Conservation (phyloP, 2,329 filamentous ascomycete species). For the Myotisia sp. region DNA sequence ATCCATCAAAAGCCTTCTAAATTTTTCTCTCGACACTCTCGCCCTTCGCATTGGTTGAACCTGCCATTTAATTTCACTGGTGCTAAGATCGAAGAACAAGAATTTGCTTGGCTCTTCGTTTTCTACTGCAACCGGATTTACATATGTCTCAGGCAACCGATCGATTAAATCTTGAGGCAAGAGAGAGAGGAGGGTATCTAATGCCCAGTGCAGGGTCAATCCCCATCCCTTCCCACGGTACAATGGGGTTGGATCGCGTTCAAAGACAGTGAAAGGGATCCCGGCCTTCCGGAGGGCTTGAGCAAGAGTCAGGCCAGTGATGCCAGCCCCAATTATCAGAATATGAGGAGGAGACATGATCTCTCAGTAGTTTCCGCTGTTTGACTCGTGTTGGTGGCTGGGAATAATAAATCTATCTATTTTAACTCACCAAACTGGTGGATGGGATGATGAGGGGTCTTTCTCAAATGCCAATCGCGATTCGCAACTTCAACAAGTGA, state of each 20-base stretch:
- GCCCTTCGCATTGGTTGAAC: slow-evolving; percentile 34
- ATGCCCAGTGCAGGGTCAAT: slow-evolving; percentile 47
- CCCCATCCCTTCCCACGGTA: slow-evolving; percentile 31
- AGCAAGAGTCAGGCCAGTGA: slow-evolving; percentile 31
- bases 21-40: slow-evolving; percentile 35
- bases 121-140: slow-evolving; percentile 39
- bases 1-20: slow-evolving; percentile 34
- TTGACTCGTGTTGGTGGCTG: too few relatives aligned
- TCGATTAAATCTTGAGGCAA: slow-evolving; percentile 7
- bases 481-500: too few relatives aligned
- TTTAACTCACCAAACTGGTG: too few relatives aligned
- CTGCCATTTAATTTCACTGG: slow-evolving; percentile 33
- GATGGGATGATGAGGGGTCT: too few relatives aligned
- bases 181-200: slow-evolving; percentile 2
- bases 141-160: slow-evolving; percentile 37
- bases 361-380: too few relatives aligned
- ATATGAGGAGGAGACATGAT: slow-evolving; percentile 21
- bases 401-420: too few relatives aligned
- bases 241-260: slow-evolving; percentile 3
- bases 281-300: slow-evolving; percentile 20
- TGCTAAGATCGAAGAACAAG: slow-evolving; percentile 43
- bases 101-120: slow-evolving; percentile 37
- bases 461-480: too few relatives aligned
- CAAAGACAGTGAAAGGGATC: slow-evolving; percentile 7
- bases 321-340: slow-evolving; percentile 20